A percentile compares a stretch with the other conserved stretches of the same genome.
Conservation (phyloP, 768 basidiomycete genomes). For the Lyophyllum shimeji region DNA sequence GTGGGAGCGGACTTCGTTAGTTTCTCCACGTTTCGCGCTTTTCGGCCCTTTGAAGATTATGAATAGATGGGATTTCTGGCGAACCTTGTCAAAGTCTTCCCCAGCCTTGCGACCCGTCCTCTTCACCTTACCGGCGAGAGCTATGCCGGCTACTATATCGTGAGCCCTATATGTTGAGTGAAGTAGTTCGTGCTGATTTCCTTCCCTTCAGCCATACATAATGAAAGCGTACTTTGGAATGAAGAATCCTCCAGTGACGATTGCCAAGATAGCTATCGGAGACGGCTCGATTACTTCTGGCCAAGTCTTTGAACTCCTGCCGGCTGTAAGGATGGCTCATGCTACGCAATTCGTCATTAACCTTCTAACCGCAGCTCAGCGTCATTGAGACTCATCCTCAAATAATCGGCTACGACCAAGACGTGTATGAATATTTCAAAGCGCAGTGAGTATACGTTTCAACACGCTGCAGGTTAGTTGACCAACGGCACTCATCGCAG, state of each 20-base stretch:
- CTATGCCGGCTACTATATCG: conserved; percentile 74
- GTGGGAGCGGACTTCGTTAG: conserved; percentile 58
- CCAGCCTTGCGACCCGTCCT: conserved; percentile 63
- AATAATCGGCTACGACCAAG: conserved; percentile 68
- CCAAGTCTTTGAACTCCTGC: conserved; percentile 49
- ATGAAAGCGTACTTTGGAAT: conserved; percentile 67
- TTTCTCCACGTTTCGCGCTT: background rate
- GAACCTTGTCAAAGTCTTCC: conserved; percentile 76
- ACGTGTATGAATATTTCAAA: conserved; percentile 66
- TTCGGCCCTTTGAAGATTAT: conserved; percentile 4
- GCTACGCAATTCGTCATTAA: background rate
- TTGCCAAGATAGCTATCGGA: conserved; percentile 70
- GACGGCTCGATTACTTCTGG: conserved; percentile 59
- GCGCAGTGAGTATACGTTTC: conserved; percentile 52
- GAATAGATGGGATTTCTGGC: conserved; percentile 66
- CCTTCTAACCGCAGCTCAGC: conserved; percentile 36
- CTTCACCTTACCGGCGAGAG: conserved; percentile 72
- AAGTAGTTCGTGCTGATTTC: conserved; percentile 1
- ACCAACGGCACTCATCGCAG: conserved; percentile 30
- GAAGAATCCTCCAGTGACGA: conserved; percentile 62
- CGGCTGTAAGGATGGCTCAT: conserved; percentile 43
- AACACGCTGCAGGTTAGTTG: background rate
- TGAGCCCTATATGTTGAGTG: conserved; percentile 26
- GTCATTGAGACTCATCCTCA: conserved; percentile 75
- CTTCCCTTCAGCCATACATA: conserved; percentile 61